Conservation (phyloP, 2,329 filamentous ascomycete genomes). For the Neopestalotiopsis sp. region DNA sequence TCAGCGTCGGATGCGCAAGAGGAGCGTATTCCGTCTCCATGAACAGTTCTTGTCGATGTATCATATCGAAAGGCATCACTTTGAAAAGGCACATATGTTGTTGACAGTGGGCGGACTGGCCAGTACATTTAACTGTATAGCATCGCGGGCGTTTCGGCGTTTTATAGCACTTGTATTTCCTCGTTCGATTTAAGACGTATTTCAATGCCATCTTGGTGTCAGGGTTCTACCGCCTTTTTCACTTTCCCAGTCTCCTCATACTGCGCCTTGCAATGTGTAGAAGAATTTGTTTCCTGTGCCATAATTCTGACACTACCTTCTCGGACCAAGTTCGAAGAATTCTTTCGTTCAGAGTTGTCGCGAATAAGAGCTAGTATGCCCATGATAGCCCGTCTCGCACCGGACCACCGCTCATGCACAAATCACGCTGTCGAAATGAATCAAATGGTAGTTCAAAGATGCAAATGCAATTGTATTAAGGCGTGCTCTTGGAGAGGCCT, state of each 20-base stretch:
- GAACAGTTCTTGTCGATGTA: not conserved
- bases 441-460: not conserved
- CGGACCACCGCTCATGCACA: not conserved
- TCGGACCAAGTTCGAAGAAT: too few relatives aligned
- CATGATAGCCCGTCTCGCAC: too few relatives aligned
- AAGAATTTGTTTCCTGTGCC: too few relatives aligned
- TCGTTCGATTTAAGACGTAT: not conserved
- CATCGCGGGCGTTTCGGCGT: conserved; percentile 13
- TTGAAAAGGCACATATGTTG: not conserved
- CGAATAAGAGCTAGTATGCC: too few relatives aligned
- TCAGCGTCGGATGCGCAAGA: not conserved
- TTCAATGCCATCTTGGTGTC: conserved; percentile 2
- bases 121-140: conserved; percentile 1
- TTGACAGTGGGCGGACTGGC: not conserved
- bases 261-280: not conserved
- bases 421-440: not conserved
- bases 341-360: too few relatives aligned
- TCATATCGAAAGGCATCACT: not conserved
- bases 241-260: not conserved
- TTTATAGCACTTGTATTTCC: not conserved
- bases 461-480: conserved; percentile 3
- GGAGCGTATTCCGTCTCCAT: not conserved
- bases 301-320: too few relatives aligned
- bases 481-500: not conserved
- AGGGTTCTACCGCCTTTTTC: not conserved